Base-by-base conservation (phyloP, 2,329 filamentous ascomycete species). In the Dactylellina haptotyla region DNA sequence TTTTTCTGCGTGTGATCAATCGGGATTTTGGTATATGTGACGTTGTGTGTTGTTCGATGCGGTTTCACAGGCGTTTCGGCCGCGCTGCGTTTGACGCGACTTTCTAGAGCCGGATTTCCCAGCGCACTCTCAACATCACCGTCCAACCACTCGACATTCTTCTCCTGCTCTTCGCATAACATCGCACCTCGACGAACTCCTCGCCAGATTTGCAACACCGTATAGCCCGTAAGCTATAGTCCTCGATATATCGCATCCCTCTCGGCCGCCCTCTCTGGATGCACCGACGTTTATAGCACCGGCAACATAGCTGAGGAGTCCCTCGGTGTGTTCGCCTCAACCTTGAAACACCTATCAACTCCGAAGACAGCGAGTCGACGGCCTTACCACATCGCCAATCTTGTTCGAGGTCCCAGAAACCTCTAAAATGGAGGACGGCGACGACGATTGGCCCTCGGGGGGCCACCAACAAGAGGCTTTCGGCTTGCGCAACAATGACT, bases 261-360 rank as follows among this genome's bases (percentile, higher is more conserved):
- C 28, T 34, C 16, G 14, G 30, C 18, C 4, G 18, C 10, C 20
- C 20, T 23, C 4, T 28, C 54, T 61, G 67, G 28, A 72, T 72
- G 67, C 34, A 9, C 41, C 37, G 20, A 39, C 28, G 14, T 30
- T 72, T 72, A 72, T 72, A 72, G 43, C 61, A 34, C 53, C 37
- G 67, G 67, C 67, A 72, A 46, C 66, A 46, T 72, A 62, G 20
- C 67, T 72, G 67, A 41, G 67, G 67, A 64, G 20, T 20, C 28
- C 67, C 67, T 72, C 59, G 46, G 67, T 65, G 59, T 32, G 67
- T 72, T 72, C 67, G 67, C 67, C 66, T 58, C 37, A 23, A 46
- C 23, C 32, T 20, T 25, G 18, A 20, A 58, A 45, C 30, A 20
- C n/a, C 23, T 12, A 8, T 26, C 30, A 2, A 18, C 14, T 18